Evolutionary conservation across 257 asterid species (phyloP), one percentile per base, ranked within the genome.

Genomic region (Fraxinus pennsylvanica): DNA sequence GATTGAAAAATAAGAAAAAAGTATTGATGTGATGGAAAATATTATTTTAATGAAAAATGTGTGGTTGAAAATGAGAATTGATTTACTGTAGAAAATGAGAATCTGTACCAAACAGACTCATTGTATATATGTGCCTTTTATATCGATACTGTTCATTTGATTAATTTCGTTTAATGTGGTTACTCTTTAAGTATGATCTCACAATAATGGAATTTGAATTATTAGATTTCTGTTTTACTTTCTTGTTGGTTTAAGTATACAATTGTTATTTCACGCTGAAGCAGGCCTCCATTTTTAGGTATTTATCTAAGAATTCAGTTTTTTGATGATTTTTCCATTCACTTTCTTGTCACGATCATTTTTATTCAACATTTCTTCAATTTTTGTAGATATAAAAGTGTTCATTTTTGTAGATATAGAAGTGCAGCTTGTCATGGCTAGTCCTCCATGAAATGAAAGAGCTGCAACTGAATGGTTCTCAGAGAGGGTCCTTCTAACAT

Each of bases 311-410:
- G 30, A 27, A n/a, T 9, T 43, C 54, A 4, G 76, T 15, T 21
- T 4, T 52, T 35, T 0, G 45, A n/a, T 76, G 67, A 21, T 39
- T n/a, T 19, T 0, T 4, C 14, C 33, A 47, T 43, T 61, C 3
- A 5, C 4, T n/a, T 5, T 33, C 9, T 12, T 50, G 36, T 81
- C 39, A 43, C 54, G 32, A 65, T 25, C 36, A 19, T 35, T 30
- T 50, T 81, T 73, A 27, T 66, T 19, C 36, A 19, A 68, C 9
- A 59, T 68, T 27, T 38, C 29, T 69, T 71, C 74, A 10, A 7
- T 79, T 22, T 75, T 19, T 68, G 71, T 74, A 52, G 29, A 54
- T 45, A 50, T n/a, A 38, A 7, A 10, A 22, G 19, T 66, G 50
- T 39, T 71, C 71, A 39, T 27, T 63, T 21, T 30, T 70, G 57